Evolutionary conservation across 73 alveolate genomes (phyloP).

Genomic region (Blepharisma stoltei): DNA sequence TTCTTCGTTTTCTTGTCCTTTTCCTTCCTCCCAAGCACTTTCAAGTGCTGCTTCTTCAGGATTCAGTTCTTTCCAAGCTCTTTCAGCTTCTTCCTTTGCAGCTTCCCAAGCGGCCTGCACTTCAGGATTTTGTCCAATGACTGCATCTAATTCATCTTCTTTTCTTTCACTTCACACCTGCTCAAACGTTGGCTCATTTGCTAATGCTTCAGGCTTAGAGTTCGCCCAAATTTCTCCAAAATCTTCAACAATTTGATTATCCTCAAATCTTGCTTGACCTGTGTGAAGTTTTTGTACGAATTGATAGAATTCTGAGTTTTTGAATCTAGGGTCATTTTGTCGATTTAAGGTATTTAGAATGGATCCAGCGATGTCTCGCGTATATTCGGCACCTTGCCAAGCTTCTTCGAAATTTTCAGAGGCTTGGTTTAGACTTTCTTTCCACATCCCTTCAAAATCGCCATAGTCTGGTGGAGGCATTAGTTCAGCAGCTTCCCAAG

Average conservation of each 20-base stretch:
- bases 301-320: slow-evolving; percentile 53
- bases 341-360: slow-evolving; percentile 33
- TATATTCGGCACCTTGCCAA: slow-evolving; percentile 32
- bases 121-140: slow-evolving; percentile 28
- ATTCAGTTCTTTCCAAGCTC: slow-evolving; percentile 1
- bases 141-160: slow-evolving; percentile 37
- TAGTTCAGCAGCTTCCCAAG: slow-evolving; percentile 16
- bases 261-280: slow-evolving; percentile 46
- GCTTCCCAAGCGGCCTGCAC: not conserved
- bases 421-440: not conserved
- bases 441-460: not conserved
- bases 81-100: not conserved
- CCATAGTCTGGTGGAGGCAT: not conserved
- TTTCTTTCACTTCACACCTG: not conserved
- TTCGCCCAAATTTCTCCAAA: slow-evolving; percentile 28
- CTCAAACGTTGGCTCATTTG: slow-evolving; percentile 22
- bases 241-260: slow-evolving; percentile 42
- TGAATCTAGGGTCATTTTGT: slow-evolving; percentile 51
- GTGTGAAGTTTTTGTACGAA: slow-evolving; percentile 55
- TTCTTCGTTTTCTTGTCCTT: not conserved
- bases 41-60: slow-evolving; percentile 9
- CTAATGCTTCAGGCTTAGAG: slow-evolving; percentile 24
- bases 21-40: not conserved
- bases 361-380: slow-evolving; percentile 38
- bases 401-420: slow-evolving; percentile 28